These are phyloP conservation scores for Elsinoe fawcettii DNA, from an alignment of 2,329 filamentous ascomycete genomes.

Conservation along the genomic window DNA sequence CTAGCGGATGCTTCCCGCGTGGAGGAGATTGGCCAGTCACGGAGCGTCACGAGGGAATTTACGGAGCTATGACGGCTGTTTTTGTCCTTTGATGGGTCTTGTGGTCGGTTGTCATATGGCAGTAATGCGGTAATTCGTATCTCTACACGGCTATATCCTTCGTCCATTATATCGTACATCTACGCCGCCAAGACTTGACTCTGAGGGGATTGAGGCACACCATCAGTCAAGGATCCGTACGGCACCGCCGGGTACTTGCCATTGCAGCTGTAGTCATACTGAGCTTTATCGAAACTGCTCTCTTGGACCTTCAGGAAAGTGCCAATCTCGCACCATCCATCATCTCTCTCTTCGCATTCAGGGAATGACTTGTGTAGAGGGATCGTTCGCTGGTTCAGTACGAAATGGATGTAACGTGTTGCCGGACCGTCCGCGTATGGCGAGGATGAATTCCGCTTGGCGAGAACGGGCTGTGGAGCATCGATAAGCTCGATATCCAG, in stretches of 20 bases:
- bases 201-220: slow-evolving; percentile 32
- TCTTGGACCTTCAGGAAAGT: slow-evolving; percentile 59
- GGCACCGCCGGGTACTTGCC: slow-evolving; percentile 44
- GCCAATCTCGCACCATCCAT: slow-evolving; percentile 69
- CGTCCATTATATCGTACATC: background rate
- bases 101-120: background rate
- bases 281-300: slow-evolving; percentile 49
- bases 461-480: slow-evolving; percentile 54
- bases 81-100: background rate
- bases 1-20: background rate
- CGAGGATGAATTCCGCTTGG: slow-evolving; percentile 39
- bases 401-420: slow-evolving; percentile 18
- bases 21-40: slow-evolving; percentile 2
- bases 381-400: slow-evolving; percentile 56
- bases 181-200: background rate
- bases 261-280: slow-evolving; percentile 60
- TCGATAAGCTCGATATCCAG: slow-evolving; percentile 68
- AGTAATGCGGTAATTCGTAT: background rate
- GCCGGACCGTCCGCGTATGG: slow-evolving; percentile 40
- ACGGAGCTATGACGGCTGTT: slow-evolving; percentile 5
- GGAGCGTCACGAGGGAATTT: background rate
- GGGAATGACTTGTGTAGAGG: slow-evolving; percentile 59
- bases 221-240: slow-evolving; percentile 47
- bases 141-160: background rate
- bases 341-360: slow-evolving; percentile 57